These are phyloP conservation scores for Apiotrichum mycotoxinovorans DNA, from an alignment of 1,284 basidiomycete species.

Conservation along the genomic window DNA sequence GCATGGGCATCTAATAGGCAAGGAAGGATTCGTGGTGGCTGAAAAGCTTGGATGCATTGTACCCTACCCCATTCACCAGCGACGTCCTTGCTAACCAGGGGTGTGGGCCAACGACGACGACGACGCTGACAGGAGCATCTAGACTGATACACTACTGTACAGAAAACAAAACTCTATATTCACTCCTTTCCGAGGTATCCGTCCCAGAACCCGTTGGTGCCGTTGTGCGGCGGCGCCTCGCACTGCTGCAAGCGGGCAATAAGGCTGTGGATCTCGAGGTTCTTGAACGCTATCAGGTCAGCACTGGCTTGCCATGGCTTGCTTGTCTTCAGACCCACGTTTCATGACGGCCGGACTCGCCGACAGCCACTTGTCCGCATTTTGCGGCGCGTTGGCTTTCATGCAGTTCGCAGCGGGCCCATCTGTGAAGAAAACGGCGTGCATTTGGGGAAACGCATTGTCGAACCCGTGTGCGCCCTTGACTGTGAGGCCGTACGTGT, in stretches of 20 bases:
- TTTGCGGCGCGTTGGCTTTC: constrained; percentile 47
- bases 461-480: constrained; percentile 50
- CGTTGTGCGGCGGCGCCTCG: constrained; percentile 57
- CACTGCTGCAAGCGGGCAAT: constrained; percentile 71
- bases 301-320: too few species aligned
- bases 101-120: too few species aligned
- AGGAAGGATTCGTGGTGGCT: too few species aligned
- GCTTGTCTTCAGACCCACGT: too few species aligned
- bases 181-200: not conserved
- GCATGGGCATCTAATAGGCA: not conserved
- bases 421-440: constrained; percentile 76
- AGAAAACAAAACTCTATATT: not conserved
- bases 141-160: not conserved
- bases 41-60: too few species aligned
- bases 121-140: too few species aligned
- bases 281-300: constrained; percentile 60
- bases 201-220: constrained; percentile 11
- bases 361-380: constrained; percentile 25
- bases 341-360: constrained; percentile 69
- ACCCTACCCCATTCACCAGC: too few species aligned
- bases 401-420: constrained; percentile 12
- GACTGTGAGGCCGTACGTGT: constrained; percentile 1
- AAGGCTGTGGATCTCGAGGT: constrained; percentile 79
- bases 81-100: too few species aligned
- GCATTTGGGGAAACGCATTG: constrained; percentile 70